Percentiles rank a stretch among this genome's conserved stretches.
Evolutionary conservation across 495 filamentous ascomycete genomes (phyloP).

Genomic region (Daldinia vernicosa): DNA sequence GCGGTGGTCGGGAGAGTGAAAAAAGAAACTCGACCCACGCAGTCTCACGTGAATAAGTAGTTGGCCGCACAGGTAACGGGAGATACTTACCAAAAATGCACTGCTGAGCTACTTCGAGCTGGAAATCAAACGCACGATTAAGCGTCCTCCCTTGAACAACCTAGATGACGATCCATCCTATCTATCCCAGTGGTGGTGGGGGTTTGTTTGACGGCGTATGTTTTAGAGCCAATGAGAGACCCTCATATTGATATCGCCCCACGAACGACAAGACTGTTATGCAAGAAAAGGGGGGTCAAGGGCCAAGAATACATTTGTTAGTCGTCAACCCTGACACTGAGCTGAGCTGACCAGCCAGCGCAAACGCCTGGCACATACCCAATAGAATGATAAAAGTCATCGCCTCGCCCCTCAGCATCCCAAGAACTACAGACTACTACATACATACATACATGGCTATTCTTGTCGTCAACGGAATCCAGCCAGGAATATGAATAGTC

Average conservation of each 20-base stretch:
- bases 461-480: constrained; percentile 11
- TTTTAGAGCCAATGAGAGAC: constrained; percentile 28
- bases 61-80: not conserved
- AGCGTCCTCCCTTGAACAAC: constrained; percentile 12
- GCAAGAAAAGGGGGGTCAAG: constrained; percentile 40
- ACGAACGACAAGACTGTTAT: constrained; percentile 32
- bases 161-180: constrained; percentile 30
- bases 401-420: not conserved
- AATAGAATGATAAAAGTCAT: not conserved
- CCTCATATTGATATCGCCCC: constrained; percentile 13
- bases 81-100: not conserved
- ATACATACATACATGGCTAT: not conserved
- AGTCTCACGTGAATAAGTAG: not conserved
- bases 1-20: not conserved
- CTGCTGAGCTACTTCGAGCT: not conserved
- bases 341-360: constrained; percentile 1
- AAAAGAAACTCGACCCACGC: not conserved
- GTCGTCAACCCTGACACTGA: constrained; percentile 23
- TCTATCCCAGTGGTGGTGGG: constrained; percentile 24
- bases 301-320: constrained; percentile 22
- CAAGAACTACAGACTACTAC: not conserved
- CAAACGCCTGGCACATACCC: constrained; percentile 14
- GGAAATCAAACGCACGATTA: constrained; percentile 20
- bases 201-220: constrained; percentile 35
- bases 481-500: constrained; percentile 1